phyloP scores from a whole-genome alignment of 2,329 filamentous ascomycete genomes.

The Phyllosticta capitalensis region DNA sequence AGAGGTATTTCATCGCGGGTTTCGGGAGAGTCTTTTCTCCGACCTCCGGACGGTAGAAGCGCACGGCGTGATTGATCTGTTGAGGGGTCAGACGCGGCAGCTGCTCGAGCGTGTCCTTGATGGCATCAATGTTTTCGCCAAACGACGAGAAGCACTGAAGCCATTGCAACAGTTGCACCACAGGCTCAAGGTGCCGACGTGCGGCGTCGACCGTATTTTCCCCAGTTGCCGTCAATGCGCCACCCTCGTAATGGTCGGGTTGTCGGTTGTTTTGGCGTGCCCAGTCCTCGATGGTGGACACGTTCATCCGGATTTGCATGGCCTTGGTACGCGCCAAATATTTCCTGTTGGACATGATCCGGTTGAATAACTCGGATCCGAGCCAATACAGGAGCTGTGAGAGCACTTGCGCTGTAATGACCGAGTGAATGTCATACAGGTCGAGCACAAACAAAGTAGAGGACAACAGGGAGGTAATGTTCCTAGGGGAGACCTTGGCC shows the following conservation, averaged over 20 bases:
- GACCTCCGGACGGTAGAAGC: slow-evolving; percentile 89
- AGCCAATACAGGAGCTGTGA: slow-evolving; percentile 95
- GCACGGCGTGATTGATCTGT: slow-evolving; percentile 83
- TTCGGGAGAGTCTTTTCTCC: slow-evolving; percentile 89
- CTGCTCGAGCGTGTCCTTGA: slow-evolving; percentile 83
- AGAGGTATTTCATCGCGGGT: slow-evolving; percentile 76
- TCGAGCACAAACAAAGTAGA: slow-evolving; percentile 96
- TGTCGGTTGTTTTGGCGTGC: slow-evolving; percentile 85
- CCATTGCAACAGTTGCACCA: slow-evolving; percentile 94
- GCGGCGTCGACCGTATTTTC: slow-evolving; percentile 81
- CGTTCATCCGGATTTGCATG: slow-evolving; percentile 99
- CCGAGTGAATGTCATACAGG: slow-evolving; percentile 96
- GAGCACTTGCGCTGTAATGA: slow-evolving; percentile 85
- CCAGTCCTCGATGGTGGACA: slow-evolving; percentile 93
- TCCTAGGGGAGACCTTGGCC: slow-evolving; percentile 84
- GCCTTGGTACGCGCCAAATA: slow-evolving; percentile 94
- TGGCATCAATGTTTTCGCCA: slow-evolving; percentile 77
- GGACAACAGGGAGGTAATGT: slow-evolving; percentile 89
- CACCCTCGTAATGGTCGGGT: slow-evolving; percentile 90
- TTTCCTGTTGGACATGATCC: slow-evolving; percentile 91
- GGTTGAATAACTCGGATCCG: slow-evolving; percentile 91
- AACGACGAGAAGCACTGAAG: slow-evolving; percentile 94
- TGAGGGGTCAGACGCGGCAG: slow-evolving; percentile 74
- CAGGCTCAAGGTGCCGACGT: slow-evolving; percentile 73
- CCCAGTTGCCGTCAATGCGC: slow-evolving; percentile 73